Conservation (phyloP, 2,329 filamentous ascomycete genomes). For the Emericellopsis cladophorae region DNA sequence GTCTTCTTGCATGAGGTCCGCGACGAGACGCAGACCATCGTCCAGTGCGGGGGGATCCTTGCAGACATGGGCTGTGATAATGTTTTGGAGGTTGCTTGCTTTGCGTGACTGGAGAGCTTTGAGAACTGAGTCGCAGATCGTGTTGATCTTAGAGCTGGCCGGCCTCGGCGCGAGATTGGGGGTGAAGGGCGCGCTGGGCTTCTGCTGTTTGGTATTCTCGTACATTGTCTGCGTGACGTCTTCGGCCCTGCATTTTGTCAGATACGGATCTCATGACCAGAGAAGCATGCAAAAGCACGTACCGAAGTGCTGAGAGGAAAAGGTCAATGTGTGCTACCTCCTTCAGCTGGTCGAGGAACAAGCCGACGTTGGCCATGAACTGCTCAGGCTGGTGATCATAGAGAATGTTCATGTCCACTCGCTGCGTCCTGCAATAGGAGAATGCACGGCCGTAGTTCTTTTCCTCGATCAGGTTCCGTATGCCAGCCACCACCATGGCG, state of each 20-base stretch:
- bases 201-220: slow-evolving; percentile 57
- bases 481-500: slow-evolving; percentile 83
- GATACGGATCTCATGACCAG: neutral
- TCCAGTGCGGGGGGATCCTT: slow-evolving; percentile 85
- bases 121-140: slow-evolving; percentile 77
- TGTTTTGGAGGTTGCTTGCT: slow-evolving; percentile 66
- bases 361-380: slow-evolving; percentile 62
- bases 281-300: slow-evolving; percentile 12
- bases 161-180: slow-evolving; percentile 5
- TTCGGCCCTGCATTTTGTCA: slow-evolving; percentile 51
- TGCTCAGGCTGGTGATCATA: slow-evolving; percentile 85
- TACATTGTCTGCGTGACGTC: slow-evolving; percentile 93
- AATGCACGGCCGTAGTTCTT: slow-evolving; percentile 80
- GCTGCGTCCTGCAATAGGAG: slow-evolving; percentile 75
- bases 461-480: slow-evolving; percentile 65
- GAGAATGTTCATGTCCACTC: slow-evolving; percentile 95
- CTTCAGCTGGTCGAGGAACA: slow-evolving; percentile 76
- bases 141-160: slow-evolving; percentile 57
- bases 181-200: slow-evolving; percentile 5
- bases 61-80: slow-evolving; percentile 89
- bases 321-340: slow-evolving; percentile 77
- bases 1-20: slow-evolving; percentile 56
- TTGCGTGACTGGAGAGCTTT: slow-evolving; percentile 49
- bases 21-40: slow-evolving; percentile 69
- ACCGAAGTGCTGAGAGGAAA: slow-evolving; percentile 78